Evolutionary conservation across 345 rosid species (phyloP).

Genomic region (Anastatica hierochuntica): DNA sequence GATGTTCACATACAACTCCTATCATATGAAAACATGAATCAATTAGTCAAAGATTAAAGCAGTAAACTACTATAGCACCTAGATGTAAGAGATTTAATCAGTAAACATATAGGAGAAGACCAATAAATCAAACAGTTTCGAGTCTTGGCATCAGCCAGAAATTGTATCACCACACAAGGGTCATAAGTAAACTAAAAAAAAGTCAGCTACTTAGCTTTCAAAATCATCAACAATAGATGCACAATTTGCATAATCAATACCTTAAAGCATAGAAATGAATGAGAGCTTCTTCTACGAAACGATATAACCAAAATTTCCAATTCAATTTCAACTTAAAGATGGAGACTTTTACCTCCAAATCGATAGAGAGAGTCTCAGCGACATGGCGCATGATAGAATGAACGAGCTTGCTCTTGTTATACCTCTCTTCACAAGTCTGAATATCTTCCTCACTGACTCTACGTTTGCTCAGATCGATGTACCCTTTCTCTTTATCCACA

Average conservation of each 20-base stretch:
- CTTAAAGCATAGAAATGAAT: no score
- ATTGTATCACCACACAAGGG: neutral
- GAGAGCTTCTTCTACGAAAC: neutral
- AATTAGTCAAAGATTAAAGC: neutral
- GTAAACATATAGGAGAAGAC: neutral
- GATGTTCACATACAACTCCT: constrained; percentile 79
- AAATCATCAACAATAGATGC: neutral
- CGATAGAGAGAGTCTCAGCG: constrained; percentile 73
- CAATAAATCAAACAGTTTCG: neutral
- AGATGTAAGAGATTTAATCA: neutral
- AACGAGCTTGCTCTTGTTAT: constrained; percentile 96
- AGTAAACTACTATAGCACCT: neutral
- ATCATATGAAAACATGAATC: constrained; percentile 11
- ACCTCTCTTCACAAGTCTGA: constrained; percentile 90
- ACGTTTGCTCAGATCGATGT: constrained; percentile 91
- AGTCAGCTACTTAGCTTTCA: neutral
- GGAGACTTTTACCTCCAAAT: constrained; percentile 58
- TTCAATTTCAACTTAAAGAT: no score
- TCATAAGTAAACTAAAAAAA: neutral
- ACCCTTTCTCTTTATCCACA: constrained; percentile 92
- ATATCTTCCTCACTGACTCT: constrained; percentile 94
- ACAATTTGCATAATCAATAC: neutral
- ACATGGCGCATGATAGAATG: constrained; percentile 99
- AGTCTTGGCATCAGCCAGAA: neutral
- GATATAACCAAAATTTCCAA: neutral